A percentile compares a stretch with the other conserved stretches of the same genome.
Conservation (phyloP, 2,329 filamentous ascomycete species). For the Coniochaeta pulveracea region DNA sequence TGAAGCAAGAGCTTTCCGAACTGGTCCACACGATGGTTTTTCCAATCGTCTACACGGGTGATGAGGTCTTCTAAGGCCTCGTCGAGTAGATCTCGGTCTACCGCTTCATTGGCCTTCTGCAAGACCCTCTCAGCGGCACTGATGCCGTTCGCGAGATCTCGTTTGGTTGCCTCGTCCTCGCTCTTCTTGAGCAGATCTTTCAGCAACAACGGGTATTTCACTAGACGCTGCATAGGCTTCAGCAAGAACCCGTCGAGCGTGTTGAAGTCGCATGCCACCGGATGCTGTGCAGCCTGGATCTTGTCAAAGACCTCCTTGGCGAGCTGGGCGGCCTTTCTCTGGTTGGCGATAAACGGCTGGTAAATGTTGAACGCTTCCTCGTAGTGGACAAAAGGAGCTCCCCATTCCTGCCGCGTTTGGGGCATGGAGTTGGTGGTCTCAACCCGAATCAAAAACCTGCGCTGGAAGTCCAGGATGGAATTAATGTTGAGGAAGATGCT, state of each 20-base stretch:
- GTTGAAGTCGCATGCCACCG: constrained; percentile 77
- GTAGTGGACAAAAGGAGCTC: constrained; percentile 75
- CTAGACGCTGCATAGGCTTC: constrained; percentile 91
- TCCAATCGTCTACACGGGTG: constrained; percentile 88
- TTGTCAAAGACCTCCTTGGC: constrained; percentile 81
- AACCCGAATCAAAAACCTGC: constrained; percentile 87
- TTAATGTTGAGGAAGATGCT: constrained; percentile 97
- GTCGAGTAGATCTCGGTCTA: constrained; percentile 75
- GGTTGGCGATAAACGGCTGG: constrained; percentile 94
- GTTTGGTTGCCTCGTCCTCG: constrained; percentile 57
- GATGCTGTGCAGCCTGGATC: constrained; percentile 62
- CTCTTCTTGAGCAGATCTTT: constrained; percentile 85
- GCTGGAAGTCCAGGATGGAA: constrained; percentile 86
- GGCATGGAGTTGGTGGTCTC: constrained; percentile 88
- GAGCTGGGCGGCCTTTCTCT: constrained; percentile 78
- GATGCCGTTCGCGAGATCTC: constrained; percentile 66
- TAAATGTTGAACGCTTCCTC: constrained; percentile 88
- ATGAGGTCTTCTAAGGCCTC: constrained; percentile 78
- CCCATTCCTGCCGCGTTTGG: constrained; percentile 75
- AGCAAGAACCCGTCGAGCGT: constrained; percentile 85
- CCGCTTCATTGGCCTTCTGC: constrained; percentile 77
- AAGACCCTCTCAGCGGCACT: constrained; percentile 74
- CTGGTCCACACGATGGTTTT: constrained; percentile 78
- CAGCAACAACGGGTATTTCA: constrained; percentile 86
- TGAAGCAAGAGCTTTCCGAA: constrained; percentile 84